Evolutionary conservation across 306 rosid species (phyloP), one percentile per base, ranked within the genome.

Genomic region (Macrotyloma uniflorum): DNA sequence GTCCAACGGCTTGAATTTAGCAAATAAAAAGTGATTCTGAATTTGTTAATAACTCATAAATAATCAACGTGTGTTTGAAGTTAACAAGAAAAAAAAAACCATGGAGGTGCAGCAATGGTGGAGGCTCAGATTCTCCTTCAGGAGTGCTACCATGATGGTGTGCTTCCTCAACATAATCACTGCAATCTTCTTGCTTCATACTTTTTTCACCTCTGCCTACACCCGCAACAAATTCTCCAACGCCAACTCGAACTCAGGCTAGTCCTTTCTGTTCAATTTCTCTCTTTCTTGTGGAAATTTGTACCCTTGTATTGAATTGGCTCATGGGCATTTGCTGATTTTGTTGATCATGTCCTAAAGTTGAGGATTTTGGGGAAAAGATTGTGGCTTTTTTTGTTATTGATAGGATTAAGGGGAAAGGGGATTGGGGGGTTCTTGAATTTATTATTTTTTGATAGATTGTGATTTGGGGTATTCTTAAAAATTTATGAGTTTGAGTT

Each of bases 41-140:
- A n/a, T n/a, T n/a, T 38, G 33, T 20, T 9, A 36, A 30, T 1
- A 2, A 26, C 47, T 42, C 47, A 18, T 45, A 7, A 50, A 14
- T 1, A 64, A 64, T 19, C 50, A 19, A 0, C 12, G 18, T 2
- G n/a, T 64, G 30, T 64, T 36, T n/a, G 9, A 19, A 64, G 49
- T 36, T 64, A 19, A 64, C 22, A 3, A 5, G 16, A 22, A 57
- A 12, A 8, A 24, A 54, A 38, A 40, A 88, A n/a, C n/a, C 10
- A 38, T 92, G 99, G 99, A 96, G 86, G 88, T 85, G 13, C 96
- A 84, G 63, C 99, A 90, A 76, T 79, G 91, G 85, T 91, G 91
- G 96, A 87, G 81, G 76, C 77, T 83, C 55, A 87, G 89, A 74
- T 79, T 93, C 40, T 91, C 99, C 49, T 96, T 93, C 88, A 91